Base-by-base conservation (phyloP, 495 filamentous ascomycete species). In the Monascus purpureus region DNA sequence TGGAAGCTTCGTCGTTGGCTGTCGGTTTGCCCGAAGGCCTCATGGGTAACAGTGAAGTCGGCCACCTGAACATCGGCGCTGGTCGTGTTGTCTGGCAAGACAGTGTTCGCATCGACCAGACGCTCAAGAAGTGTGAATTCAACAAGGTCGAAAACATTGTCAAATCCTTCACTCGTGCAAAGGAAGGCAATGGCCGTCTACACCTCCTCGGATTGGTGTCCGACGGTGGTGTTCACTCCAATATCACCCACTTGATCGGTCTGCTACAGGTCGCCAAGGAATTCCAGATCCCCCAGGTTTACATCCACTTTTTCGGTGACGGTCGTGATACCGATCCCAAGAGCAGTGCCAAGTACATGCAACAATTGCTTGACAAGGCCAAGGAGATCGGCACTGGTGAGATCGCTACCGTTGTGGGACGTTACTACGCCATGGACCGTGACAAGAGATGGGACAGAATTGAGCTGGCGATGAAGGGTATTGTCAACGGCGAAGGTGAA, bases 71-170 rank as follows among this genome's bases (percentile, higher is more conserved):
- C 67, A 96, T 97, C 58, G 90, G 90, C 50, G 90, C 90, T 38
- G 90, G 90, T 26, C 72, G 90, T 55, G 92, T 97, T 25, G 90
- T 97, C 45, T 97, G 90, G 90, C 90, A 97, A 58, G 90, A 97
- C 64, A 93, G 92, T 38, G 90, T 97, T 37, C 81, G 90, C 47
- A 97, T 97, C 59, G 90, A 96, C 59, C 78, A 81, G 61, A 81
- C 81, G 12, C 74, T 96, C 59, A 93, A 93, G 73, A 87, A 87
- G 47, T 75, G 71, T 18, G 76, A 92, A 50, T 47, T 97, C 45
- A 68, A 70, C 49, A 72, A 80, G 55, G 77, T 87, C 40, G 68
- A 80, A 24, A 82, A 76, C 41, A 75, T 97, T 43, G 72, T 68
- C 50, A 73, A 80, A 36, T 71, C 76, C 20, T 75, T 96, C 55